Conservation (phyloP, 1,284 basidiomycete genomes). For the Trichosporon asahii region DNA sequence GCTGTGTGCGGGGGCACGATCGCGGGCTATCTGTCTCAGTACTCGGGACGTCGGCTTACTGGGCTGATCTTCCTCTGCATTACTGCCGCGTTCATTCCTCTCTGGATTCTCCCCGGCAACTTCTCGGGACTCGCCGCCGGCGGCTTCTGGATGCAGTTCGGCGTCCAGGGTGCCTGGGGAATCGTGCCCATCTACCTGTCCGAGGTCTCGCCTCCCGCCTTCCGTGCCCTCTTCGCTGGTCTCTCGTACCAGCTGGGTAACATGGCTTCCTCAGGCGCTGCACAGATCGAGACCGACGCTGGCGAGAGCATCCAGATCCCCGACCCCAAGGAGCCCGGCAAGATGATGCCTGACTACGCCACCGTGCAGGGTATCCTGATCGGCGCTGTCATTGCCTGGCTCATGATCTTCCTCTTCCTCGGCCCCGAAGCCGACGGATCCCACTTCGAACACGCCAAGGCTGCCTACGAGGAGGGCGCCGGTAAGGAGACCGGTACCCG, state of each 20-base stretch:
- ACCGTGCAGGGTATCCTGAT: constrained; percentile 82
- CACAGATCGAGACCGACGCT: constrained; percentile 83
- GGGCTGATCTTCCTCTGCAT: constrained; percentile 57
- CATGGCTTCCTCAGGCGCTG: constrained; percentile 81
- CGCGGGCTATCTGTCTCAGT: constrained; percentile 76
- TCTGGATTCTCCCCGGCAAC: constrained; percentile 74
- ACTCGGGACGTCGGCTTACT: constrained; percentile 68
- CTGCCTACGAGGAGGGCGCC: constrained; percentile 72
- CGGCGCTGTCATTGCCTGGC: constrained; percentile 55
- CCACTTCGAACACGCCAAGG: constrained; percentile 76
- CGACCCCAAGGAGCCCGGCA: constrained; percentile 37
- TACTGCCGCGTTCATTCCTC: constrained; percentile 54
- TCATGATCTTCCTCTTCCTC: constrained; percentile 53
- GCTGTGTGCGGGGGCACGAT: constrained; percentile 73
- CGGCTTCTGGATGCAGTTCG: constrained; percentile 67
- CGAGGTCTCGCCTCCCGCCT: constrained; percentile 78
- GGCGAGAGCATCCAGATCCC: constrained; percentile 44
- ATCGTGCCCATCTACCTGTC: constrained; percentile 60
- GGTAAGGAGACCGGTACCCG: constrained; percentile 37
- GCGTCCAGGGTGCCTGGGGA: constrained; percentile 67
- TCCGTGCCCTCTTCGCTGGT: constrained; percentile 89
- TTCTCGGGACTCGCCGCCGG: constrained; percentile 46
- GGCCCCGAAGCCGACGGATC: constrained; percentile 62
- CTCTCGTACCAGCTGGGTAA: constrained; percentile 72
- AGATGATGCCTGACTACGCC: constrained; percentile 72